Base-by-base conservation (phyloP, 225 moss, liverwort and hornwort genomes). In the Polytrichum formosum region DNA sequence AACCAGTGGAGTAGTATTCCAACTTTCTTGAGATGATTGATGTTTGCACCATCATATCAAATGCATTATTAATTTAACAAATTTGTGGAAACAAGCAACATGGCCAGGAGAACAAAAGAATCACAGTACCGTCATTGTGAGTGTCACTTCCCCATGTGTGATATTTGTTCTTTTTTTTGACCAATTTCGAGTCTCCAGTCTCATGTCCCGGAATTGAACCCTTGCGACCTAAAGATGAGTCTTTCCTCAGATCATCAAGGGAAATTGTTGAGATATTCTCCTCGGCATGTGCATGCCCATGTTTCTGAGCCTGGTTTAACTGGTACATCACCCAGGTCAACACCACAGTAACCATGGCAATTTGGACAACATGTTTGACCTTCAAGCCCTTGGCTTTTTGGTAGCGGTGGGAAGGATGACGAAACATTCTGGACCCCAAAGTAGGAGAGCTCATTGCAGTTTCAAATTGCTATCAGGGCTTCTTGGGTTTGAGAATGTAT, bases 361-460 rank as follows among this genome's bases (percentile, higher is more conserved):
- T 76, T 73, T 83, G 82, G 28, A 83, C 66, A 31, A 83, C 69
- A 73, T 83, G 82, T 64, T 83, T 83, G 56, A 83, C 82, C 73
- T 83, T 83, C 63, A 83, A 27, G 29, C 76, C 79, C 37, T 79
- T 79, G 62, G 73, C 61, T 67, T 75, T 73, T 35, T 73, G 79
- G 70, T 79, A 76, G 66, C 78, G 82, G 25, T 78, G 75, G 6
- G 78, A 73, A 55, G 72, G 66, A 55, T 75, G 60, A 37, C 61
- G 71, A 27, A 61, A 62, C 71, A 71, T 71, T 18, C 61, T 62
- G 7, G 71, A 62, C 37, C 35, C 61, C 61, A 53, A 71, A 25
- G 23, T 62, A 9, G 71, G 71, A 71, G 71, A 71, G 62, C 29
- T 61, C 71, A 71, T 71, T 70, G 5, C 30, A 58, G 26, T 18